Evolutionary conservation across 768 basidiomycete genomes (phyloP).

Genomic region (Pleurotus platypus): DNA sequence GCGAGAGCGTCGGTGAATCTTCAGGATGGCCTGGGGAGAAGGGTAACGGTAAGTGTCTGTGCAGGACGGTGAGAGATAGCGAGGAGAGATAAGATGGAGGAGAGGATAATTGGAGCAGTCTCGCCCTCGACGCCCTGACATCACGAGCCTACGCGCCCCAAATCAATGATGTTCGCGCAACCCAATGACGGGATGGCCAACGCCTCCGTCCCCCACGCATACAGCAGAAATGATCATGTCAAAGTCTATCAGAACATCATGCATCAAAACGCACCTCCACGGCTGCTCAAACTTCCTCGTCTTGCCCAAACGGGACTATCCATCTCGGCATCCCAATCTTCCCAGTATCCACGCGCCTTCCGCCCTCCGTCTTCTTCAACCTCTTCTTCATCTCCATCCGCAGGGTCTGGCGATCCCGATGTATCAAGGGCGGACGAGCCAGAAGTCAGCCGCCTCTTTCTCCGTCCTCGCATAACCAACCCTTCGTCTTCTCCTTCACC

Average conservation of each 20-base stretch:
- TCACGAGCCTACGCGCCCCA: too few relatives aligned
- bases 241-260: too few relatives aligned
- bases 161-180: too few relatives aligned
- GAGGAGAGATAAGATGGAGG: too few relatives aligned
- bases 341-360: slow-evolving; percentile 35
- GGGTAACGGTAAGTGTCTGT: background rate
- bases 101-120: too few relatives aligned
- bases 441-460: slow-evolving; percentile 16
- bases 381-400: slow-evolving; percentile 26
- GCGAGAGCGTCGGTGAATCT: background rate
- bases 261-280: background rate
- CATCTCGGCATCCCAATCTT: slow-evolving; percentile 42
- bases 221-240: too few relatives aligned
- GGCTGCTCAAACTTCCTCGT: background rate
- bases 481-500: slow-evolving; percentile 17
- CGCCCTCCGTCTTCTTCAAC: slow-evolving; percentile 39
- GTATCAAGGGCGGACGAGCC: slow-evolving; percentile 10
- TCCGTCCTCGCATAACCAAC: slow-evolving; percentile 2
- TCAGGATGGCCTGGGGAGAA: slow-evolving; percentile 1
- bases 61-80: background rate
- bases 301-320: slow-evolving; percentile 28
- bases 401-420: too few relatives aligned
- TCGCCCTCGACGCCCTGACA: too few relatives aligned
- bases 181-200: too few relatives aligned
- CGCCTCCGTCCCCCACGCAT: too few relatives aligned